Conservation (phyloP, 2,329 filamentous ascomycete species). For the Orbilia oligospora region DNA sequence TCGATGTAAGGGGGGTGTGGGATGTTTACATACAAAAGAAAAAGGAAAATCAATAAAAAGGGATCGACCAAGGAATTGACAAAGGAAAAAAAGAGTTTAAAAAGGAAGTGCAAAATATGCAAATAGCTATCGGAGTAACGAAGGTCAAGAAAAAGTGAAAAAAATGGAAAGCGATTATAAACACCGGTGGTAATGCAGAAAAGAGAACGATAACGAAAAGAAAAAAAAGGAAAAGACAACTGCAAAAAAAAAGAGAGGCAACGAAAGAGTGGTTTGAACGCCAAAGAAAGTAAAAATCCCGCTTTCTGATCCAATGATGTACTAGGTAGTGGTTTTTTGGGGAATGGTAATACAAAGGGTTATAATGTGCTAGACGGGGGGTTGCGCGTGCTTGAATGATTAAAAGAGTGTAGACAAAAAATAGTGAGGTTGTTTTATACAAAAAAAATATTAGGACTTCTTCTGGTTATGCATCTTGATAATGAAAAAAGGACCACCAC, state of each 20-base stretch:
- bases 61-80: constrained; percentile 33
- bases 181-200: constrained; percentile 62
- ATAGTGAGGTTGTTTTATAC: constrained; percentile 42
- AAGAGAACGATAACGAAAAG: constrained; percentile 60
- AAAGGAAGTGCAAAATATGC: background rate
- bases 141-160: constrained; percentile 60
- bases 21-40: constrained; percentile 45
- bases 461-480: constrained; percentile 29
- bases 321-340: background rate
- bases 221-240: constrained; percentile 41
- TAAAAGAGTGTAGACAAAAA: constrained; percentile 57
- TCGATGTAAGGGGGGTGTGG: constrained; percentile 43
- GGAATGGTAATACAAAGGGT: constrained; percentile 34
- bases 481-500: constrained; percentile 40
- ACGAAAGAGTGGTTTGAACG: constrained; percentile 59
- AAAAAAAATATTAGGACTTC: constrained; percentile 35
- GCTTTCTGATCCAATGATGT: constrained; percentile 54
- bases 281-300: constrained; percentile 59
- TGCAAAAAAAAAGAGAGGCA: constrained; percentile 36
- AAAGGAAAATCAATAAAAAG: constrained; percentile 31
- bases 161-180: constrained; percentile 45
- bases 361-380: constrained; percentile 20
- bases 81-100: constrained; percentile 21
- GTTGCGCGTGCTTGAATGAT: constrained; percentile 31
- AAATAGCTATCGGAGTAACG: constrained; percentile 38